Evolutionary conservation across 495 filamentous ascomycete species (phyloP), one percentile per base, ranked within the genome.

Genomic region (Hyaloscypha finlandica): DNA sequence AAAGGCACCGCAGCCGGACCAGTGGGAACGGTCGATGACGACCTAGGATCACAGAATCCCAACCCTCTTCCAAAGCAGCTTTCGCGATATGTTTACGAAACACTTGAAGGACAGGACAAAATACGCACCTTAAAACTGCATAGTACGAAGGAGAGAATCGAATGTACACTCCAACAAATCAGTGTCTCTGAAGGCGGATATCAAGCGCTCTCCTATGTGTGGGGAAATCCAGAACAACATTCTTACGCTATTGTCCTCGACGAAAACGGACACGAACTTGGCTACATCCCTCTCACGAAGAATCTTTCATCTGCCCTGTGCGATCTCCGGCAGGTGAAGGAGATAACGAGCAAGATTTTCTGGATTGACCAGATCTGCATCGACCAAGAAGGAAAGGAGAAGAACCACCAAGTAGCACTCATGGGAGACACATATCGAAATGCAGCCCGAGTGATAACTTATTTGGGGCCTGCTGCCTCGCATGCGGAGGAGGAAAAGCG

Each of bases 351-450:
- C 16, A 65, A 66, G 48, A 31, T 39, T 16, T 65, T 53, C 42
- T 69, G 61, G 67, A 64, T 64, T 52, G 66, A 68, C 30, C 45
- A 61, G 35, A 74, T 77, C 22, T 77, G 73, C 64, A 77, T 79
- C 63, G 71, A 76, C 57, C 71, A 75, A 33, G 67, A 71, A 64
- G 63, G 70, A 45, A 20, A 51, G 2, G 76, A 79, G 48, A 77
- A 77, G 62, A 70, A 70, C 14, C 57, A 69, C 14, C 67, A 73
- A n/a, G 73, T 79, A 55, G 67, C 62, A 0, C 68, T 75, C 0
- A 79, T 79, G 68, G 74, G 75, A 31, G 64, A 70, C 25, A 75
- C 77, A 4, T 79, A 79, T 62, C 64, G 64, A 32, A 74, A 72
- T 59, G 77, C 76, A 6, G 53, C 68, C 14, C 35, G 70, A 19